These are phyloP conservation scores for Citeromyces hawaiiensis DNA, from an alignment of 1,139 yeast species.

Conservation along the genomic window DNA sequence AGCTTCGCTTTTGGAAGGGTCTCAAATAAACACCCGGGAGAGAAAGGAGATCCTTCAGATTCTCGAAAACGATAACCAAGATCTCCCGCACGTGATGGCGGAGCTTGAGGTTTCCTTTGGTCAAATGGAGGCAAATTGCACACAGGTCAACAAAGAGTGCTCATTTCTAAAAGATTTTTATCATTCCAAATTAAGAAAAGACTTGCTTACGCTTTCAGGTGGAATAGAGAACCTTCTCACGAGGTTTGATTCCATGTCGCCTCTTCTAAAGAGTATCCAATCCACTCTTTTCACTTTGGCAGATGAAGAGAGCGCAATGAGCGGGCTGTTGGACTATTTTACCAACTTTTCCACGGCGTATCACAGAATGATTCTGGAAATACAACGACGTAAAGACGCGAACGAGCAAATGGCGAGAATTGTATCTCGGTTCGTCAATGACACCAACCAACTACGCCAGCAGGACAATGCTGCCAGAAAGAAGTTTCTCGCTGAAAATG, in stretches of 20 bases:
- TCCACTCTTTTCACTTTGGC: background rate
- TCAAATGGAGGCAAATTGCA: slow-evolving; percentile 15
- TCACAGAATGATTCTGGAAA: slow-evolving; percentile 32
- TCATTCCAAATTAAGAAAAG: slow-evolving; percentile 11
- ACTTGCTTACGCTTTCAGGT: slow-evolving; percentile 9
- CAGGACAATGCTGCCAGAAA: slow-evolving; percentile 27
- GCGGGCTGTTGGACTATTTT: slow-evolving; percentile 30
- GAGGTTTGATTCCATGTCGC: slow-evolving; percentile 4
- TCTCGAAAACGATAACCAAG: slow-evolving; percentile 21
- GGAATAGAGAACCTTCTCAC: slow-evolving; percentile 10
- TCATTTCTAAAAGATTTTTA: slow-evolving; percentile 11
- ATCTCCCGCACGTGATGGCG: slow-evolving; percentile 21
- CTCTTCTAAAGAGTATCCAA: background rate
- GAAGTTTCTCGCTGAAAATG: slow-evolving; percentile 27
- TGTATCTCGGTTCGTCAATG: slow-evolving; percentile 23
- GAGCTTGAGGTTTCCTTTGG: slow-evolving; percentile 15
- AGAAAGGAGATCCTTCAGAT: slow-evolving; percentile 23
- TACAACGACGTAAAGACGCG: slow-evolving; percentile 28
- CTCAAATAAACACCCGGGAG: slow-evolving; percentile 11
- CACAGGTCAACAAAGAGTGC: slow-evolving; percentile 14
- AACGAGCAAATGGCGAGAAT: slow-evolving; percentile 24
- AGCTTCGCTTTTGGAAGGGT: slow-evolving; percentile 14
- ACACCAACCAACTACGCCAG: slow-evolving; percentile 20
- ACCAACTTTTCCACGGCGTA: slow-evolving; percentile 33
- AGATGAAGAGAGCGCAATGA: slow-evolving; percentile 6